These are phyloP conservation scores for Eremochloa ophiuroides DNA, from an alignment of 176 grass and related monocot species.

Conservation along the genomic window DNA sequence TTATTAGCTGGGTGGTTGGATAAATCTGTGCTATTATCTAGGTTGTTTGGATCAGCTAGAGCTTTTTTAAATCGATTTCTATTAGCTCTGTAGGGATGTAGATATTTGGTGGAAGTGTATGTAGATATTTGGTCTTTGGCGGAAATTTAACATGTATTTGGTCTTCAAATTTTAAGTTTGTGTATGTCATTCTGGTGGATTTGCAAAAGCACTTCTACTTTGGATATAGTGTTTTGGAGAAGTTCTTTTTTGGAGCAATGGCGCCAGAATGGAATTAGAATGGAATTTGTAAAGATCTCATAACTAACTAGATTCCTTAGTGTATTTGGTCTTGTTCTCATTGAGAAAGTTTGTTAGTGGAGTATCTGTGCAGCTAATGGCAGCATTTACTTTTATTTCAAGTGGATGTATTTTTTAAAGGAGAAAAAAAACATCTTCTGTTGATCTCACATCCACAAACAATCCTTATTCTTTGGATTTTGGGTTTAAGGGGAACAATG, in stretches of 20 bases:
- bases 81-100: too few species aligned
- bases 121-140: not conserved
- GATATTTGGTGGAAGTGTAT: conserved; percentile 1
- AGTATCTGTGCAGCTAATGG: not conserved
- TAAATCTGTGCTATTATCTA: too few species aligned
- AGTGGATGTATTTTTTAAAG: not conserved
- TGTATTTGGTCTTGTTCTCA: not conserved
- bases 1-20: too few species aligned
- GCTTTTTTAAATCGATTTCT: too few species aligned
- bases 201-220: not conserved
- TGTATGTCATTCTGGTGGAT: not conserved
- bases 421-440: not conserved
- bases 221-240: not conserved
- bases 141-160: not conserved
- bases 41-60: too few species aligned
- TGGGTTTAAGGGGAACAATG: not conserved
- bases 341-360: too few species aligned
- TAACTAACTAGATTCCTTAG: not conserved
- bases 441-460: not conserved
- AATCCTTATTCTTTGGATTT: not conserved
- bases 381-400: not conserved
- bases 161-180: not conserved
- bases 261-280: too few species aligned
- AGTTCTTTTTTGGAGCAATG: not conserved
- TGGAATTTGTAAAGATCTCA: not conserved